Conservation (phyloP, 2,329 filamentous ascomycete species). For the Aureobasidium namibiae region DNA sequence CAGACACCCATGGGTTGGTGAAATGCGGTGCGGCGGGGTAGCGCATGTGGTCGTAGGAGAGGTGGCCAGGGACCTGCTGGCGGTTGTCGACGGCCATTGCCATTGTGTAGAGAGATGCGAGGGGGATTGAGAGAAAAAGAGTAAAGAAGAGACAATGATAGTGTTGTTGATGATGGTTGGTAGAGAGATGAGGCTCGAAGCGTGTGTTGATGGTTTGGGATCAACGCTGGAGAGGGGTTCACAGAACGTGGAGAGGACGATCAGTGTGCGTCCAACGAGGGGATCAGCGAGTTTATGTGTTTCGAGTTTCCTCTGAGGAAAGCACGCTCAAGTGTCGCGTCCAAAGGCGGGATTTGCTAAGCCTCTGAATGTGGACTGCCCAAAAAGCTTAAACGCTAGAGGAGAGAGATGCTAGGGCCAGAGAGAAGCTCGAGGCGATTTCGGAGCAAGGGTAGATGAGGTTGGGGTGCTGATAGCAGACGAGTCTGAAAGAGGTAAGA, state of each 20-base stretch:
- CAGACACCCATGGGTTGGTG: constrained; percentile 78
- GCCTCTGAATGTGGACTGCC: constrained; percentile 3
- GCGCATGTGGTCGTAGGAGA: constrained; percentile 75
- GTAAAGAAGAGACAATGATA: background rate
- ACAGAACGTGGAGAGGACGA: constrained; percentile 42
- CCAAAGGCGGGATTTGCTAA: background rate
- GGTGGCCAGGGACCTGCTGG: constrained; percentile 62
- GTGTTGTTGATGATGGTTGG: background rate
- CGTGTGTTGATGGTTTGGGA: constrained; percentile 15
- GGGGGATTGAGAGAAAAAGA: background rate
- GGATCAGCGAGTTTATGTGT: constrained; percentile 41
- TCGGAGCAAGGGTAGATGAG: constrained; percentile 7
- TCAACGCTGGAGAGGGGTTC: constrained; percentile 21
- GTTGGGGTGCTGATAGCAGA: constrained; percentile 1
- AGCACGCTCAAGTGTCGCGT: constrained; percentile 3
- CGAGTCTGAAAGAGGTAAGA: constrained; percentile 10
- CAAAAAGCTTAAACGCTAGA: constrained; percentile 6
- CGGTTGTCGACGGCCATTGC: constrained; percentile 92
- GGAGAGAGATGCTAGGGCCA: background rate
- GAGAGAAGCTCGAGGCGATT: constrained; percentile 10
- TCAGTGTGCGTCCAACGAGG: constrained; percentile 35
- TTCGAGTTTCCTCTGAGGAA: constrained; percentile 12
- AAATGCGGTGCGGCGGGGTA: constrained; percentile 69
- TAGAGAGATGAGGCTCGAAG: constrained; percentile 1
- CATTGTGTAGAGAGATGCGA: constrained; percentile 45